A percentile compares a stretch with the other conserved stretches of the same genome.
Evolutionary conservation across 257 asterid genomes (phyloP).

Genomic region (Lycium barbarum): DNA sequence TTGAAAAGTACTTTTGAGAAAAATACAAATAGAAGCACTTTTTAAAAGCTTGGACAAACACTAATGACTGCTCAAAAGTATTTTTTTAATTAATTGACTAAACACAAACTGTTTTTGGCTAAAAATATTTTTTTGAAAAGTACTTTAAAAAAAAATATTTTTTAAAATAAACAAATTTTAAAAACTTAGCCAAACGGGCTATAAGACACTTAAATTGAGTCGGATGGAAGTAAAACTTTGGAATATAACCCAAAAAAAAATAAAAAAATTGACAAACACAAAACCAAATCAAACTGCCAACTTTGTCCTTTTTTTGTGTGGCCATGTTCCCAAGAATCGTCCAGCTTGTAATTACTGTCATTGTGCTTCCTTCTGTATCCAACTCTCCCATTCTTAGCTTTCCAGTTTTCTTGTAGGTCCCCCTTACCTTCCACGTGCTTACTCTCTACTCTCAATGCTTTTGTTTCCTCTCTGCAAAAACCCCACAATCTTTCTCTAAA

Average conservation of each 20-base stretch:
- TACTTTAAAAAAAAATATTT: too few relatives aligned
- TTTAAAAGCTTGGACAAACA: too few relatives aligned
- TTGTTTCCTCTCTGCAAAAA: constrained; percentile 16
- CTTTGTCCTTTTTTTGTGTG: constrained; percentile 34
- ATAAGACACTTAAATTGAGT: too few relatives aligned
- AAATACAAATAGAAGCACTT: too few relatives aligned
- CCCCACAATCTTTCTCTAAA: constrained; percentile 32
- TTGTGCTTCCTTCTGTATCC: constrained; percentile 24
- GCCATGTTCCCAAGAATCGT: constrained; percentile 61
- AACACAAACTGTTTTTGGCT: too few relatives aligned
- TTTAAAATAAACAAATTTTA: too few relatives aligned
- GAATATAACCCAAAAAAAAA: not conserved
- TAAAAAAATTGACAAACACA: not conserved
- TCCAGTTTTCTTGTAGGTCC: constrained; percentile 45
- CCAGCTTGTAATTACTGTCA: constrained; percentile 59
- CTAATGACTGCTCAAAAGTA: too few relatives aligned
- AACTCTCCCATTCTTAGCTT: constrained; percentile 30
- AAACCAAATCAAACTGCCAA: constrained; percentile 30
- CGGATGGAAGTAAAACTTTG: too few relatives aligned
- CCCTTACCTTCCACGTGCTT: constrained; percentile 36
- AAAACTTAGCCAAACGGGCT: too few relatives aligned
- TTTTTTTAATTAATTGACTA: too few relatives aligned
- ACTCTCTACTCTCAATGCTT: constrained; percentile 1
- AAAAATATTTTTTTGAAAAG: too few relatives aligned
- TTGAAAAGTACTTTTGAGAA: too few relatives aligned